phyloP scores from a whole-genome alignment of 73 alveolate species.

The Symbiodinium pilosum region DNA sequence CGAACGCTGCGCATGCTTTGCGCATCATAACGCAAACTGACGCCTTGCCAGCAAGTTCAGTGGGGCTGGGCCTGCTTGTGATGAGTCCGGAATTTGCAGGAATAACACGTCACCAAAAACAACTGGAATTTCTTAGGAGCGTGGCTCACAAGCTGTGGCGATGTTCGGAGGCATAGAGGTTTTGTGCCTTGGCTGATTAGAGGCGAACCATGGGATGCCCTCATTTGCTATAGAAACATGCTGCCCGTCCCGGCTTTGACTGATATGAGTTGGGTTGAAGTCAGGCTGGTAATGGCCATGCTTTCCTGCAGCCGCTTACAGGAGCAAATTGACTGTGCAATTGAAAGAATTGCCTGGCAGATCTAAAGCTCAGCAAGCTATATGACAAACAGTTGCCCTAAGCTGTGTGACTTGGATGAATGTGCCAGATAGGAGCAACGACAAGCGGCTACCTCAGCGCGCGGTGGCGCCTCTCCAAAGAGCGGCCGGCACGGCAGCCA shows the following conservation, averaged over 20 bases:
- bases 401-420: too few relatives aligned
- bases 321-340: neutral
- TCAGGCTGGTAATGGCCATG: constrained; percentile 5
- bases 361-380: too few relatives aligned
- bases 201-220: too few relatives aligned
- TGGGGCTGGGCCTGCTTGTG: neutral
- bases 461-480: constrained; percentile 1
- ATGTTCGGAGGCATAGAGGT: constrained; percentile 45
- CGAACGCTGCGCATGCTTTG: constrained; percentile 27
- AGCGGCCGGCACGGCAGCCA: constrained; percentile 12
- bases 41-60: neutral
- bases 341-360: too few relatives aligned
- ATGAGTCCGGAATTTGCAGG: neutral
- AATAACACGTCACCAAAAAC: neutral
- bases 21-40: constrained; percentile 25
- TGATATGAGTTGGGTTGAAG: neutral
- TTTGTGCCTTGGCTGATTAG: constrained; percentile 14
- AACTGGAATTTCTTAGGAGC: neutral
- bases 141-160: constrained; percentile 57
- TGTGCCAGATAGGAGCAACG: neutral
- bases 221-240: too few relatives aligned
- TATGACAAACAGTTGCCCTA: too few relatives aligned
- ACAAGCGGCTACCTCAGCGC: neutral
- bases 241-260: neutral
- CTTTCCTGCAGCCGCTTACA: neutral